Evolutionary conservation across 2,329 filamentous ascomycete species (phyloP), one percentile per base, ranked within the genome.

Genomic region (Neofusicoccum ribis): DNA sequence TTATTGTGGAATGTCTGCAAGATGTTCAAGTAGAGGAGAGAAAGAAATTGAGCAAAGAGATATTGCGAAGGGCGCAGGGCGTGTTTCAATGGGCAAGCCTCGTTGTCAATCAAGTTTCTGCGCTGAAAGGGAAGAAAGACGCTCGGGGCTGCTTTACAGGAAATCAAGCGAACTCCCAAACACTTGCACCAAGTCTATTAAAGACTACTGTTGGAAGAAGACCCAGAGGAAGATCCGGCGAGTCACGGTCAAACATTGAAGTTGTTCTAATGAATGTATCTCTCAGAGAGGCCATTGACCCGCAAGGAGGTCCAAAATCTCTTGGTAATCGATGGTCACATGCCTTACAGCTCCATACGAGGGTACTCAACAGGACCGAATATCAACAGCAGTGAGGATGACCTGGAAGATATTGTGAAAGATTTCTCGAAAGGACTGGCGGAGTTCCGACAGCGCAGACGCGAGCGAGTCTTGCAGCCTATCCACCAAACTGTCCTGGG

Each of bases 21-120:
- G 5, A 14, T 2, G n/a, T 54, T 7, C 17, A 39, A 3, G 4
- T 23, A 8, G 36, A 54, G 0, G 36, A 17, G 4, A n/a, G 46
- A 27, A 0, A 3, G 4, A 1, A 14, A 6, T 5, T 7, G 7
- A 2, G 5, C 2, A 7, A 14, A 7, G 6, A 39, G 3, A 17
- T 17, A 0, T 34, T 6, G 27, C 27, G 5, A 7, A 5, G 23
- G 23, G 2, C 23, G 23, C 23, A 39, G 0, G 50, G 50, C 0
- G 17, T 54, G 4, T 54, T 54, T 11, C 50, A 54, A 41, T 54
- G 50, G 50, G 50, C 50, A 41, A 37, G 6, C 2, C 31, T 54
- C 7, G 50, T 54, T 1, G 12, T 14, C 0, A 5, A 41, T 0
- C 5, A 8, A 41, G 34, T 17, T 5, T 52, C 5, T 9, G 17